Evolutionary conservation across 495 filamentous ascomycete genomes (phyloP).

Genomic region (Trichoderma orchidacearum): DNA sequence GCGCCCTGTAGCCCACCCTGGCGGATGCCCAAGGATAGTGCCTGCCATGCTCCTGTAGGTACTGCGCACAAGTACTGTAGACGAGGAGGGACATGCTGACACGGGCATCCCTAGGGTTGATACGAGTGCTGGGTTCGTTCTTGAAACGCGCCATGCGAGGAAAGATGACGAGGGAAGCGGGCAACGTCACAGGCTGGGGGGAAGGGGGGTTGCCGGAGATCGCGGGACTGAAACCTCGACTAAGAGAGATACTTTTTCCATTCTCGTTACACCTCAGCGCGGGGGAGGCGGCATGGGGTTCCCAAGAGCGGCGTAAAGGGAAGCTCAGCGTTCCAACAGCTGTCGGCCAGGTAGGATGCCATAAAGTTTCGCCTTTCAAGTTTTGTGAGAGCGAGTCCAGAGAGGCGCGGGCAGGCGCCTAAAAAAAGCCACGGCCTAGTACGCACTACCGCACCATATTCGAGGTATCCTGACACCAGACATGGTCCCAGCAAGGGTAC

Average conservation of each 20-base stretch:
- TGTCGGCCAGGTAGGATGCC: background rate
- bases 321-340: background rate
- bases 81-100: too few relatives aligned
- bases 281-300: too few relatives aligned
- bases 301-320: background rate
- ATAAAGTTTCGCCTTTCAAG: background rate
- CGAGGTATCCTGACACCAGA: background rate
- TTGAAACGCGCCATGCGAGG: background rate
- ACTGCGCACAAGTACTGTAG: too few relatives aligned
- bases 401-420: background rate
- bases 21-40: background rate
- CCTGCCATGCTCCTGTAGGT: background rate
- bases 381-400: too few relatives aligned
- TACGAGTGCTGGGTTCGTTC: background rate
- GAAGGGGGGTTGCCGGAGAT: background rate
- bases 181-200: background rate
- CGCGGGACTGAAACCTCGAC: background rate
- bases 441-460: too few relatives aligned
- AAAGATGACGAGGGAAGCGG: background rate
- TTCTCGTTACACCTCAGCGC: background rate
- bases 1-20: background rate
- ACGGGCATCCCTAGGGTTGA: too few relatives aligned
- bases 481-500: background rate
- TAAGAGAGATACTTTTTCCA: background rate
- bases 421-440: too few relatives aligned